Percentiles rank a stretch among this genome's conserved stretches.
These are phyloP conservation scores for Citrus sp. DNA, from an alignment of 345 rosid genomes.

Conservation along the genomic window DNA sequence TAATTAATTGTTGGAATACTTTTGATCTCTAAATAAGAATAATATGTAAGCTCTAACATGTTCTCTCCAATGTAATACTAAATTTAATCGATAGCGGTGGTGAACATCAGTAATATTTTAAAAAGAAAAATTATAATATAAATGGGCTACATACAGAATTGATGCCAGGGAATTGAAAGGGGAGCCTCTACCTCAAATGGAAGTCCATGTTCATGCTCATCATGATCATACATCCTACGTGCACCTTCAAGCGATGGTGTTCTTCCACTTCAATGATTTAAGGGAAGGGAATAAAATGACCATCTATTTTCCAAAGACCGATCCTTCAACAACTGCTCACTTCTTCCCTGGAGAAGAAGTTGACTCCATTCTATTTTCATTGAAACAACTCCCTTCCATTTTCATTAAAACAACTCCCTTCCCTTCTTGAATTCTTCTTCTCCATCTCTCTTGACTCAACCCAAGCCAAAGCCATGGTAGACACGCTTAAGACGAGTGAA, in stretches of 20 bases:
- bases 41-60: too few relatives aligned
- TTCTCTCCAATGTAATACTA: too few relatives aligned
- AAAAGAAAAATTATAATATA: too few relatives aligned
- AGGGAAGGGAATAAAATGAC: constrained; percentile 7
- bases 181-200: too few relatives aligned
- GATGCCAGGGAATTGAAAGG: neutral
- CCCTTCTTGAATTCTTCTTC: constrained; percentile 18
- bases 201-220: neutral
- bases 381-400: neutral
- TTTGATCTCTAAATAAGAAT: too few relatives aligned
- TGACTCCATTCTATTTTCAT: too few relatives aligned
- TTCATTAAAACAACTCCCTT: neutral
- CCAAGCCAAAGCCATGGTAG: constrained; percentile 20
- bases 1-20: too few relatives aligned
- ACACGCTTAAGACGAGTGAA: constrained; percentile 20
- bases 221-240: constrained; percentile 8
- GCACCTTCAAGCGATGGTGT: constrained; percentile 26
- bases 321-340: constrained; percentile 29
- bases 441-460: constrained; percentile 13
- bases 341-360: constrained; percentile 9
- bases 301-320: constrained; percentile 26
- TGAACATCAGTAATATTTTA: too few relatives aligned
- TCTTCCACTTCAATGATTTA: constrained; percentile 29
- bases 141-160: neutral
- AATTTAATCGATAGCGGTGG: too few relatives aligned